Percentiles rank a stretch among this genome's conserved stretches.
Evolutionary conservation across 371 early-diverging fungal genomes (phyloP).

Genomic region (Nematocida sp.): DNA sequence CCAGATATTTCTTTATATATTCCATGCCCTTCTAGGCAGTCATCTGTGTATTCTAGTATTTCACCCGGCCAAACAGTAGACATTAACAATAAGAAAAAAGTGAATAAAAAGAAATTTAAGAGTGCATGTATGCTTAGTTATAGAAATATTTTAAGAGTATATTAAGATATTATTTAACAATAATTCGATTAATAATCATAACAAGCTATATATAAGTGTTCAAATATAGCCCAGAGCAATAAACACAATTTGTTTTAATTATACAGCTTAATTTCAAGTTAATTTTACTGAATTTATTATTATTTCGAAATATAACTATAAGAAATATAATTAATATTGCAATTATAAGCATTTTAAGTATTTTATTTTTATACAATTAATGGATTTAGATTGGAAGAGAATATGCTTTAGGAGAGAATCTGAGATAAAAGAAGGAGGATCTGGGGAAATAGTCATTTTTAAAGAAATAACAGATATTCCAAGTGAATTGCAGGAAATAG

Average conservation of each 20-base stretch:
- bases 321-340: too few relatives aligned
- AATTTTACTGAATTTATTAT: too few relatives aligned
- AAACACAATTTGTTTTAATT: too few relatives aligned
- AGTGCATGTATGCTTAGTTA: background rate
- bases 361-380: constrained; percentile 12
- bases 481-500: background rate
- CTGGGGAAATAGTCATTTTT: constrained; percentile 29
- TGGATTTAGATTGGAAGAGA: constrained; percentile 52
- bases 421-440: background rate
- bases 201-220: too few relatives aligned
- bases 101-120: background rate
- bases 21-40: constrained; percentile 80
- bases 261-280: too few relatives aligned
- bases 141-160: background rate
- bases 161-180: too few relatives aligned
- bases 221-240: too few relatives aligned
- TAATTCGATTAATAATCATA: too few relatives aligned
- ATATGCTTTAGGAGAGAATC: constrained; percentile 30
- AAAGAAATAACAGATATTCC: background rate
- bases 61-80: constrained; percentile 64
- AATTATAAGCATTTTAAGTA: background rate
- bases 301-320: too few relatives aligned
- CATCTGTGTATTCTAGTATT: constrained; percentile 55
- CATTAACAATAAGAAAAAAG: background rate
- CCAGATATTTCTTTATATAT: constrained; percentile 75